Evolutionary conservation across 2,329 filamentous ascomycete species (phyloP).

Genomic region (Paracorniculantispora psalliotae): DNA sequence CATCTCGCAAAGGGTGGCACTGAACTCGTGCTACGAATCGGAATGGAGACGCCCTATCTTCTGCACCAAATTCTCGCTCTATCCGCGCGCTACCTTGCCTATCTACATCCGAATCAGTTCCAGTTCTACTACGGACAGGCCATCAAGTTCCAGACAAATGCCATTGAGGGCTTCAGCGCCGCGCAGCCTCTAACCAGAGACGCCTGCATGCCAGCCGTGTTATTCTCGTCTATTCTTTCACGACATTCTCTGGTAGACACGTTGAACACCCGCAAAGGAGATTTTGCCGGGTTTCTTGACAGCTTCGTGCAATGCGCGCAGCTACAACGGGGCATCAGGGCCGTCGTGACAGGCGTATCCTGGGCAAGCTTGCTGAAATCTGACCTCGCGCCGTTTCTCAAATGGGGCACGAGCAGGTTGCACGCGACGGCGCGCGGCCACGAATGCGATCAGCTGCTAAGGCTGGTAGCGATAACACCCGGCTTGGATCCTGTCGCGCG

Average conservation of each 20-base stretch:
- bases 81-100: not conserved
- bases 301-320: conserved; percentile 4
- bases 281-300: not conserved
- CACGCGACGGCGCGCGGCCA: not conserved
- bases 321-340: not conserved
- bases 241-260: conserved; percentile 6
- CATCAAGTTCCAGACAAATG: not conserved
- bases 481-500: not conserved
- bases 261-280: not conserved
- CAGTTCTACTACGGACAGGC: not conserved
- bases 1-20: not conserved
- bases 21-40: not conserved
- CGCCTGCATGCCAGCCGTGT: not conserved
- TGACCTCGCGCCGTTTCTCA: not conserved
- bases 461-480: not conserved
- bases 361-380: not conserved
- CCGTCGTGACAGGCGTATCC: not conserved
- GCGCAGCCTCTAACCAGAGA: not conserved
- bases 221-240: conserved; percentile 2
- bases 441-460: conserved; percentile 1
- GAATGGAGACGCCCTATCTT: conserved; percentile 4
- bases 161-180: not conserved
- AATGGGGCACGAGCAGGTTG: not conserved
- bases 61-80: conserved; percentile 6
- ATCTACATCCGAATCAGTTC: not conserved